Percentiles rank a stretch among this genome's conserved stretches.
Conservation (phyloP, 2,329 filamentous ascomycete genomes). For the Hypocrella siamensis region DNA sequence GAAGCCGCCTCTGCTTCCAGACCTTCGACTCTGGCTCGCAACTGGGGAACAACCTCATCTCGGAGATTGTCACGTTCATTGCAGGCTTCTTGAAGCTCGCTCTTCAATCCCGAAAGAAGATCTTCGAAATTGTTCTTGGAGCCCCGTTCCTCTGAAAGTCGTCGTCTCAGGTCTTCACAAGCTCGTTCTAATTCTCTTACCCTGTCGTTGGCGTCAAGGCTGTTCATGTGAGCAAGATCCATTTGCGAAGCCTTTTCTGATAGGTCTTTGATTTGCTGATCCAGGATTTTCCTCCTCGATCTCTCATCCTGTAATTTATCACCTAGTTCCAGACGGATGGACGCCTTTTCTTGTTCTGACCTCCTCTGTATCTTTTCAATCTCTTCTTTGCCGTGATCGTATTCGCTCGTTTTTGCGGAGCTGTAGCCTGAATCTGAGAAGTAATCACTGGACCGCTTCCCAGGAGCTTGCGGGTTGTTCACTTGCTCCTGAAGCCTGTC, state of each 20-base stretch:
- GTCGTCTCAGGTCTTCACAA: conserved; percentile 69
- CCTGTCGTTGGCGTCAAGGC: conserved; percentile 39
- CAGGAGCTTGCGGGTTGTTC: conserved; percentile 37
- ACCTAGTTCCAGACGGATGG: conserved; percentile 69
- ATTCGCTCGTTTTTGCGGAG: conserved; percentile 61
- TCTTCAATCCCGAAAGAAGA: conserved; percentile 66
- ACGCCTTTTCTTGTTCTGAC: conserved; percentile 82
- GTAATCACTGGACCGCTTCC: conserved; percentile 84
- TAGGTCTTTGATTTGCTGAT: conserved; percentile 69
- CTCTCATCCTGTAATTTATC: conserved; percentile 81
- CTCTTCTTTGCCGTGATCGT: conserved; percentile 49
- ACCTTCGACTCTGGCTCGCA: conserved; percentile 61
- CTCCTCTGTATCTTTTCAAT: conserved; percentile 69
- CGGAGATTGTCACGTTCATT: conserved; percentile 86
- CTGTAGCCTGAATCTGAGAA: conserved; percentile 93
- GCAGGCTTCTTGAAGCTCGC: conserved; percentile 65
- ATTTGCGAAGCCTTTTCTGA: conserved; percentile 60
- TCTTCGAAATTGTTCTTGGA: conserved; percentile 92
- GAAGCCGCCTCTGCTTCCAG: conserved; percentile 61
- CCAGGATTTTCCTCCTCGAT: conserved; percentile 55
- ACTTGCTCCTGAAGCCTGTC: conserved; percentile 74
- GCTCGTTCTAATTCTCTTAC: conserved; percentile 65
- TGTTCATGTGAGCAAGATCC: conserved; percentile 37
- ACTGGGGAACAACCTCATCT: conserved; percentile 71
- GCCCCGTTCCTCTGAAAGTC: conserved; percentile 69